These are phyloP conservation scores for Pythium scleroteichum DNA, from an alignment of 352 stramenopile species.

Conservation along the genomic window DNA sequence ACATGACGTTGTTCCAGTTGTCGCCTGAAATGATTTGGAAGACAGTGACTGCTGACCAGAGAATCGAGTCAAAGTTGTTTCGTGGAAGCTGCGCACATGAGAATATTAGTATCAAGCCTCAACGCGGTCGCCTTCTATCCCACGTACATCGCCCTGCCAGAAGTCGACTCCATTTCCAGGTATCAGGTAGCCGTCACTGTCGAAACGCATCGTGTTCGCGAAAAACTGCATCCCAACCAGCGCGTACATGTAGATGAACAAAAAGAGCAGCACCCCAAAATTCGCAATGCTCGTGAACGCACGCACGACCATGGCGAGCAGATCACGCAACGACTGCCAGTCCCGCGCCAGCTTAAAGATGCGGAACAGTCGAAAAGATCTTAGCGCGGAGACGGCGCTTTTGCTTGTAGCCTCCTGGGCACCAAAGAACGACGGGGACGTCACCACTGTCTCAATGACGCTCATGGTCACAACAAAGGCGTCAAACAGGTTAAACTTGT, in stretches of 20 bases:
- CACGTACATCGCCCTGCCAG: too few species aligned
- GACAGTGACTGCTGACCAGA: slow-evolving; percentile 71
- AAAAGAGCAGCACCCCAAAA: slow-evolving; percentile 90
- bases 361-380: slow-evolving; percentile 83
- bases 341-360: slow-evolving; percentile 90
- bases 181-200: slow-evolving; percentile 55
- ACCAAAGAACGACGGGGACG: slow-evolving; percentile 40
- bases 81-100: slow-evolving; percentile 38
- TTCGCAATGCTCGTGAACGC: slow-evolving; percentile 90
- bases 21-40: slow-evolving; percentile 92
- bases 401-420: slow-evolving; percentile 21
- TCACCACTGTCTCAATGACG: slow-evolving; percentile 43
- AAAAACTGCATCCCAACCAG: slow-evolving; percentile 94
- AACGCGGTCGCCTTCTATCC: too few species aligned
- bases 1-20: slow-evolving; percentile 93
- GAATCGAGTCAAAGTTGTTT: slow-evolving; percentile 68
- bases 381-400: slow-evolving; percentile 62
- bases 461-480: slow-evolving; percentile 52
- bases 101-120: too few species aligned
- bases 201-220: slow-evolving; percentile 90
- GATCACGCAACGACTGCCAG: slow-evolving; percentile 89
- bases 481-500: slow-evolving; percentile 85
- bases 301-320: slow-evolving; percentile 87
- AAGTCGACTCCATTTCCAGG: slow-evolving; percentile 27
- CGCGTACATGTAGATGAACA: slow-evolving; percentile 95